A percentile compares a stretch with the other conserved stretches of the same genome.
phyloP scores from a whole-genome alignment of 208 protist species.

The Tritrichomonas foetus region DNA sequence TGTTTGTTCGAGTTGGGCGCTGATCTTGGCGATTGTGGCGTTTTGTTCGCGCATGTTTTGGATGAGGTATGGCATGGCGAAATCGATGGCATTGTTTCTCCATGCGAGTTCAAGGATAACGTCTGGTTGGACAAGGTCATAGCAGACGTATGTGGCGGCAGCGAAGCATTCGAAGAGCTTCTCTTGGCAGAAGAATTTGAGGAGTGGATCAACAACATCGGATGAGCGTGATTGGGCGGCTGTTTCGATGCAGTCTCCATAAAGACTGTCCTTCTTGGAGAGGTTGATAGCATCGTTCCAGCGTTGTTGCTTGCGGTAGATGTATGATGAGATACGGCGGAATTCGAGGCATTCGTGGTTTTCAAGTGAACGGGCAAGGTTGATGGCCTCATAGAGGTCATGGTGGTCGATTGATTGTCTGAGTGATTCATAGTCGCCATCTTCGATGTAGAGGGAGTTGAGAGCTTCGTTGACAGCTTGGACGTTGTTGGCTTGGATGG shows the following conservation, averaged over 20 bases:
- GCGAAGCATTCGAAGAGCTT: conserved; percentile 56
- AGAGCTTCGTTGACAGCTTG: conserved; percentile 91
- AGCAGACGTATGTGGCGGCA: conserved; percentile 81
- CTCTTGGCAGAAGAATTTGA: conserved; percentile 93
- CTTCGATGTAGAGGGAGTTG: conserved; percentile 94
- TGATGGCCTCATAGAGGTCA: conserved; percentile 90
- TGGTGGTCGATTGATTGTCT: conserved; percentile 82
- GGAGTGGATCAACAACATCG: conserved; percentile 78
- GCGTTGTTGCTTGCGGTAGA: conserved; percentile 76
- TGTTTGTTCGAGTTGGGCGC: conserved; percentile 41
- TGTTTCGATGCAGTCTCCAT: conserved; percentile 94
- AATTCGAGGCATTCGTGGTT: conserved; percentile 97
- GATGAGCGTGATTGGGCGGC: conserved; percentile 80
- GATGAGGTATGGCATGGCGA: conserved; percentile 98
- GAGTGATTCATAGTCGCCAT: conserved; percentile 93
- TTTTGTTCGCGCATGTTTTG: conserved; percentile 85
- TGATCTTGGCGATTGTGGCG: conserved; percentile 68
- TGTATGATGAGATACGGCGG: conserved; percentile 88
- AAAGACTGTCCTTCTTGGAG: conserved; percentile 93
- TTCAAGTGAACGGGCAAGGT: conserved; percentile 85
- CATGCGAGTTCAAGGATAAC: conserved; percentile 95
- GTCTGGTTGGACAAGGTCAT: conserved; percentile 74
- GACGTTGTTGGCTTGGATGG: conserved; percentile 74
- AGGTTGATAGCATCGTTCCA: conserved; percentile 77
- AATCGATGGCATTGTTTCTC: conserved; percentile 88